phyloP scores from a whole-genome alignment of 345 rosid species.

The Euphorbia tirucalli region DNA sequence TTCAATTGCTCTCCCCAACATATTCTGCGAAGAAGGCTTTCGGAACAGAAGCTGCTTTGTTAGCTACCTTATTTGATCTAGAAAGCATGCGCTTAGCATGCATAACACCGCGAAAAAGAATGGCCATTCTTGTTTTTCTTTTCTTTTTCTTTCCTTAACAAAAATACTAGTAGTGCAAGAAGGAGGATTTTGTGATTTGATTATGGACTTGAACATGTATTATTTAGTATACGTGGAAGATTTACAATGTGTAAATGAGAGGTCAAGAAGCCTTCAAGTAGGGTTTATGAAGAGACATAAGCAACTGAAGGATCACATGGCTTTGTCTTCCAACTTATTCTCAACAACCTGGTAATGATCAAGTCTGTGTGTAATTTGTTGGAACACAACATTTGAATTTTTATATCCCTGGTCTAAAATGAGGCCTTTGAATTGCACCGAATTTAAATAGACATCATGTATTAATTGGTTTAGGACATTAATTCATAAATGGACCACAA shows the following conservation, averaged over 20 bases:
- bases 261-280: slow-evolving; percentile 11
- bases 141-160: no score
- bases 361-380: not conserved
- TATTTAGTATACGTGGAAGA: no score
- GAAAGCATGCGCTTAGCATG: slow-evolving; percentile 1
- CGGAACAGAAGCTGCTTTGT: slow-evolving; percentile 6
- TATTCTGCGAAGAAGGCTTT: slow-evolving; percentile 12
- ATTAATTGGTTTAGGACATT: not conserved
- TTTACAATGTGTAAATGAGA: not conserved
- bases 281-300: no score
- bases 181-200: not conserved
- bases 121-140: not conserved
- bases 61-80: not conserved
- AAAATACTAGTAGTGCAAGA: no score
- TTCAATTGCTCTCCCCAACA: slow-evolving; percentile 16
- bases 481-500: not conserved
- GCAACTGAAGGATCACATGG: slow-evolving; percentile 35
- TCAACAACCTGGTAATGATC: not conserved
- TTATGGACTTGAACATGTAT: not conserved
- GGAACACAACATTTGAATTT: not conserved
- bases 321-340: slow-evolving; percentile 22
- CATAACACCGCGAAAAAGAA: not conserved
- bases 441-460: not conserved
- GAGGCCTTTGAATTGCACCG: not conserved
- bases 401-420: no score